A percentile compares a stretch with the other conserved stretches of the same genome.
These are phyloP conservation scores for Sporothrix schenckii DNA, from an alignment of 2,329 filamentous ascomycete genomes.

Conservation along the genomic window DNA sequence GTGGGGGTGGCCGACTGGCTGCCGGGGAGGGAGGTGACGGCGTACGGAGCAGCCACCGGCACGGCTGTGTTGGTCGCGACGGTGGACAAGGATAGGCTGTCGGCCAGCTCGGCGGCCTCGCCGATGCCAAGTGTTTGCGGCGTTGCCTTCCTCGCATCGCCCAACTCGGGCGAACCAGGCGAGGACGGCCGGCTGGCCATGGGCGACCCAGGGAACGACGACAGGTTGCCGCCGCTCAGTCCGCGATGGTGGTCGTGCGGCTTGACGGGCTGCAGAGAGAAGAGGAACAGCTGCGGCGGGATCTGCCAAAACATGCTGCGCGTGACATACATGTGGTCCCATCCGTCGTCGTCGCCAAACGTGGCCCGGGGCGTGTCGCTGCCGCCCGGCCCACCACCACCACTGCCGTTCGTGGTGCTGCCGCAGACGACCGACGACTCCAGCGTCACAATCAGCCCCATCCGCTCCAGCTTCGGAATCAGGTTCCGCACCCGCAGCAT, in stretches of 20 bases:
- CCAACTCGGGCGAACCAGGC: conserved; percentile 43
- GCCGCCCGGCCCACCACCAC: conserved; percentile 50
- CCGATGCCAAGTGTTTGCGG: not conserved
- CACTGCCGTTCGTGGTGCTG: conserved; percentile 35
- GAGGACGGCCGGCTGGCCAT: conserved; percentile 58
- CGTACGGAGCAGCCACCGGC: not conserved
- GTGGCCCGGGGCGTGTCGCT: not conserved
- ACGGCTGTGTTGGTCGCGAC: conserved; percentile 9
- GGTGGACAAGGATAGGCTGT: conserved; percentile 29
- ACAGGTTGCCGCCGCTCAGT: conserved; percentile 15
- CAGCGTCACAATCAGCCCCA: conserved; percentile 79
- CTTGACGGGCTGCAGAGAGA: conserved; percentile 69
- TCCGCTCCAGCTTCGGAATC: conserved; percentile 87
- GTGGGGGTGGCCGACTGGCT: too few species aligned
- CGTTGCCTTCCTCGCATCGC: not conserved
- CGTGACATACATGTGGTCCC: conserved; percentile 80
- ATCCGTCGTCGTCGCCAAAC: conserved; percentile 59
- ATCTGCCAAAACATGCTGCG: conserved; percentile 88
- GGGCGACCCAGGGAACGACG: conserved; percentile 55
- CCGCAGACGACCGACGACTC: conserved; percentile 69
- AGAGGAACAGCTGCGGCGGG: conserved; percentile 83
- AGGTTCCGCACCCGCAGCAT: conserved; percentile 81
- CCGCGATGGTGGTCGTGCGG: conserved; percentile 26
- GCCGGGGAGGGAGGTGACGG: not conserved
- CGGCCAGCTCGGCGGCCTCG: conserved; percentile 28